phyloP scores from a whole-genome alignment of 257 asterid species.

The Misopates orontium region DNA sequence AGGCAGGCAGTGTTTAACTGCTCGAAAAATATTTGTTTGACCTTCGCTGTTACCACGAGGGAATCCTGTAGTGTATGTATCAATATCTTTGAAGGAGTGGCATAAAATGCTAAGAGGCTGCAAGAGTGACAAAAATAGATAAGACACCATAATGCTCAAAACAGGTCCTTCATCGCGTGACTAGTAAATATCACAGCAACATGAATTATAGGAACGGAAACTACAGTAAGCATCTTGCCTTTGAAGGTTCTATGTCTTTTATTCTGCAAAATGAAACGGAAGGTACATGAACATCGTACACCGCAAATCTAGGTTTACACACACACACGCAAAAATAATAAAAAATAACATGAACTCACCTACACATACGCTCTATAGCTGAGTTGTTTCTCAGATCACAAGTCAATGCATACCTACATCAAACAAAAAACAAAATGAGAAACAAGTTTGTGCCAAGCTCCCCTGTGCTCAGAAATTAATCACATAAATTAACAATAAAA shows the following conservation, averaged over 20 bases:
- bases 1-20: constrained; percentile 81
- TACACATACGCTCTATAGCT: constrained; percentile 78
- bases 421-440: constrained; percentile 11
- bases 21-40: constrained; percentile 65
- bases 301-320: constrained; percentile 2
- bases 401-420: constrained; percentile 71
- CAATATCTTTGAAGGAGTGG: constrained; percentile 83
- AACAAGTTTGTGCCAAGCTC: not conserved
- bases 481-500: no score
- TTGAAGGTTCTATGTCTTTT: constrained; percentile 74
- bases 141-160: constrained; percentile 15
- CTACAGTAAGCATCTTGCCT: constrained; percentile 50
- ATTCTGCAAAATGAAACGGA: constrained; percentile 53
- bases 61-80: constrained; percentile 87
- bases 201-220: constrained; percentile 19
- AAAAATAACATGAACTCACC: constrained; percentile 40
- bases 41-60: constrained; percentile 80
- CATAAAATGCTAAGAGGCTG: constrained; percentile 94
- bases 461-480: not conserved
- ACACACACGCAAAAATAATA: no score
- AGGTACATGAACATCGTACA: not conserved
- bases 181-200: not conserved
- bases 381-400: constrained; percentile 71
- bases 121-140: constrained; percentile 27
- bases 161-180: constrained; percentile 21